Evolutionary conservation across 2,329 filamentous ascomycete species (phyloP).

Genomic region (Stemphylium vesicarium): DNA sequence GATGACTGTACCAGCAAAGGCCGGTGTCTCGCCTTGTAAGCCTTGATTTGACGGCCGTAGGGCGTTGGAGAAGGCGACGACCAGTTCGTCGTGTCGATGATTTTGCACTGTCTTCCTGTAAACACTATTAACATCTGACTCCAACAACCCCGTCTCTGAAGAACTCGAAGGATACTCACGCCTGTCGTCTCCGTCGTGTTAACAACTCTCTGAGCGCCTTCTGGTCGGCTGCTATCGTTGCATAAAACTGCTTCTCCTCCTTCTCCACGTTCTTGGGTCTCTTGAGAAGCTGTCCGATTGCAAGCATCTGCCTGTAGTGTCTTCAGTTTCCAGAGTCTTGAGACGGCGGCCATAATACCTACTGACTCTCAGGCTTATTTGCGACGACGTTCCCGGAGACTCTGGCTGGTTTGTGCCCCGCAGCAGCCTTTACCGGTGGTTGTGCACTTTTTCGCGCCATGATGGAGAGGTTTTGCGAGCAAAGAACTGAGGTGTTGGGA

Average conservation of each 20-base stretch:
- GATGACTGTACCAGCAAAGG: constrained; percentile 22
- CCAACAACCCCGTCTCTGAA: not conserved
- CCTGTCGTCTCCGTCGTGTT: constrained; percentile 24
- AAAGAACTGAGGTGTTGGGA: not conserved
- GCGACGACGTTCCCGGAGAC: constrained; percentile 14
- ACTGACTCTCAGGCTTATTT: constrained; percentile 35
- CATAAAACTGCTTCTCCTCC: constrained; percentile 30
- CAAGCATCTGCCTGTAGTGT: constrained; percentile 27
- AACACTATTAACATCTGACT: not conserved
- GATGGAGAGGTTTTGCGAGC: not conserved
- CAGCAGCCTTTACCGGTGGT: not conserved
- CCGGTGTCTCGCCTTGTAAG: constrained; percentile 2
- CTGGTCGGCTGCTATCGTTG: constrained; percentile 25
- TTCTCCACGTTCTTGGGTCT: constrained; percentile 28
- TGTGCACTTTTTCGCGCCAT: constrained; percentile 25
- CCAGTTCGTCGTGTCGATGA: constrained; percentile 31
- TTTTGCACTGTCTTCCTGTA: constrained; percentile 24
- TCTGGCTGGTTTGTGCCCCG: constrained; percentile 5
- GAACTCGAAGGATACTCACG: constrained; percentile 21
- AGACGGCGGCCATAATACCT: not conserved
- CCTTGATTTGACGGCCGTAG: constrained; percentile 21
- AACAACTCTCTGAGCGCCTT: constrained; percentile 23
- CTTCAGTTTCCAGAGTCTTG: constrained; percentile 3
- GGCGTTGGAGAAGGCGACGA: constrained; percentile 22
- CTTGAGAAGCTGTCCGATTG: constrained; percentile 24